Conservation (phyloP, 106 monocot species). For the Allium cepa region DNA sequence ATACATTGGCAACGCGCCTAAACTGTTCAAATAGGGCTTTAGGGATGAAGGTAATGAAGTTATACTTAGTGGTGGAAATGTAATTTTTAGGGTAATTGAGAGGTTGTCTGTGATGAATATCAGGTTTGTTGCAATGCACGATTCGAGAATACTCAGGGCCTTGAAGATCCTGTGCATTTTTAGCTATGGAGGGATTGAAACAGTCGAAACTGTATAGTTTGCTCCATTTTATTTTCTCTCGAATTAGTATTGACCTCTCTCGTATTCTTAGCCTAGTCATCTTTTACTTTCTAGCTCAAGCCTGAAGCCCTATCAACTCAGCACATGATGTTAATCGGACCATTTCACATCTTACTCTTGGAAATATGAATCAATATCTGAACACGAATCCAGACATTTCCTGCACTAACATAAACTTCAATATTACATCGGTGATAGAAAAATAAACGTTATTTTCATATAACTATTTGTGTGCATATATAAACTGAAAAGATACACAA, state of each 20-base stretch:
- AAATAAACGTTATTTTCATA: too few relatives aligned
- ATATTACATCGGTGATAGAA: too few relatives aligned
- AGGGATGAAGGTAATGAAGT: slow-evolving; percentile 57
- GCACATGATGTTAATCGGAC: too few relatives aligned
- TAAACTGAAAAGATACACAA: too few relatives aligned
- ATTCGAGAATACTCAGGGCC: slow-evolving; percentile 56
- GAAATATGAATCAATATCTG: too few relatives aligned
- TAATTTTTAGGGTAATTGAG: slow-evolving; percentile 39
- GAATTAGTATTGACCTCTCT: slow-evolving; percentile 8
- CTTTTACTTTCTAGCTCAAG: neutral
- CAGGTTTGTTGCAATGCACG: slow-evolving; percentile 52
- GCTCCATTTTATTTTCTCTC: slow-evolving; percentile 48
- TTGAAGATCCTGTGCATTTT: slow-evolving; percentile 8
- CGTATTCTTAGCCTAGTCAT: neutral
- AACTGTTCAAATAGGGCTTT: slow-evolving; percentile 74
- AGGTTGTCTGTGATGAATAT: slow-evolving; percentile 42
- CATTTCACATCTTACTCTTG: too few relatives aligned
- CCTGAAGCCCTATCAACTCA: too few relatives aligned
- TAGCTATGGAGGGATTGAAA: slow-evolving; percentile 6
- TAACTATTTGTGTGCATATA: too few relatives aligned
- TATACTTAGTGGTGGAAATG: slow-evolving; percentile 73
- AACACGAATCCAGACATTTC: too few relatives aligned
- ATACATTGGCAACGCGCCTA: slow-evolving; percentile 63
- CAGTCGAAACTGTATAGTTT: slow-evolving; percentile 50
- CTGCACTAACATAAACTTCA: too few relatives aligned